phyloP scores from a whole-genome alignment of 2,329 filamentous ascomycete species.

The Hysterium pulicare region DNA sequence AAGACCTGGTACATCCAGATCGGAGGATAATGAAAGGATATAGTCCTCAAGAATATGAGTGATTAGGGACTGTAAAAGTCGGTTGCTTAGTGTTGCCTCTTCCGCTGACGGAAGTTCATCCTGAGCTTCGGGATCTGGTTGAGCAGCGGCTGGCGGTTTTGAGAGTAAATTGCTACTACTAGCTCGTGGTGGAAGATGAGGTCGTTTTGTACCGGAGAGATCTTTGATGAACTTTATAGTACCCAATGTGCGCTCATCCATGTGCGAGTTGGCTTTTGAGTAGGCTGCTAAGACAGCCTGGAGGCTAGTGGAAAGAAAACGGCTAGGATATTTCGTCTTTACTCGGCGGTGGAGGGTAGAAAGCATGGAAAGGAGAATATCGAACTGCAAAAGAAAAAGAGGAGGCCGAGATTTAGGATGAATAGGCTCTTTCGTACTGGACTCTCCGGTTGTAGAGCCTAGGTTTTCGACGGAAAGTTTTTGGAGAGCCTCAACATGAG shows the following conservation, averaged over 20 bases:
- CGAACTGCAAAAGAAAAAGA: slow-evolving; percentile 56
- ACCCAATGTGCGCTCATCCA: slow-evolving; percentile 64
- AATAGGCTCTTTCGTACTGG: slow-evolving; percentile 27
- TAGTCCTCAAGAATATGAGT: slow-evolving; percentile 74
- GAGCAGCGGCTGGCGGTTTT: slow-evolving; percentile 32
- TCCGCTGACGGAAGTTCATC: slow-evolving; percentile 43
- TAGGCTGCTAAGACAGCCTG: slow-evolving; percentile 68
- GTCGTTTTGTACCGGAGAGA: slow-evolving; percentile 64
- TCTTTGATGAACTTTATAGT: slow-evolving; percentile 69
- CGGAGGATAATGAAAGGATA: slow-evolving; percentile 51
- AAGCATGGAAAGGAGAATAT: slow-evolving; percentile 67
- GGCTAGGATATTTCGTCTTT: slow-evolving; percentile 72
- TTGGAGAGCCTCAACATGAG: slow-evolving; percentile 4
- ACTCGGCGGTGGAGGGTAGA: slow-evolving; percentile 70
- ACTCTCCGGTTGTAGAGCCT: slow-evolving; percentile 25
- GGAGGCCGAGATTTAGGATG: slow-evolving; percentile 28
- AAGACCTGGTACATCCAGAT: slow-evolving; percentile 48
- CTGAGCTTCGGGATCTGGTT: slow-evolving; percentile 57
- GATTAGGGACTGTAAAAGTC: slow-evolving; percentile 71
- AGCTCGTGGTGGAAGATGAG: slow-evolving; percentile 59
- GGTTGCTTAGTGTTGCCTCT: slow-evolving; percentile 61
- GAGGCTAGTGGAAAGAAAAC: slow-evolving; percentile 74
- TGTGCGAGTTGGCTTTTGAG: slow-evolving; percentile 52
- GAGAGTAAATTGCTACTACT: slow-evolving; percentile 46
- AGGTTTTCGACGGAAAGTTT: slow-evolving; percentile 1